Percentiles rank a stretch among this genome's conserved stretches.
These are phyloP conservation scores for Nannizzia gypsea DNA, from an alignment of 2,329 filamentous ascomycete genomes.

Conservation along the genomic window DNA sequence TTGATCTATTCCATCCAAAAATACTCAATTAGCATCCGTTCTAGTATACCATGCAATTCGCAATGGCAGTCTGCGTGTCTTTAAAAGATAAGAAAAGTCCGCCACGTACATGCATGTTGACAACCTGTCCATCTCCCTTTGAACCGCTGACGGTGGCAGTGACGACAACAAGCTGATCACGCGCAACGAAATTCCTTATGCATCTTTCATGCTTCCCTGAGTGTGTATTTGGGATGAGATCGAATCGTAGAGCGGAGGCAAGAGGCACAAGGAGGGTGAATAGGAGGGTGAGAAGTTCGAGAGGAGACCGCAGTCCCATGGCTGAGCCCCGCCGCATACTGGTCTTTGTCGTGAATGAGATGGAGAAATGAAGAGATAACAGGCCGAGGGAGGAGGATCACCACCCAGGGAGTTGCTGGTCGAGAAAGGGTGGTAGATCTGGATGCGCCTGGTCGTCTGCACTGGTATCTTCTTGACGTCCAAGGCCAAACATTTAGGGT, in stretches of 20 bases:
- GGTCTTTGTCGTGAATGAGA: neutral
- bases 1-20: slow-evolving; percentile 54
- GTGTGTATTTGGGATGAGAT: slow-evolving; percentile 60
- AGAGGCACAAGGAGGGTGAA: slow-evolving; percentile 8
- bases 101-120: slow-evolving; percentile 78
- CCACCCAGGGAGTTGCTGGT: neutral
- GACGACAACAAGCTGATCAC: slow-evolving; percentile 88
- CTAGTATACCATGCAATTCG: neutral
- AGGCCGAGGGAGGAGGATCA: neutral
- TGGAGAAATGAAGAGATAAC: neutral
- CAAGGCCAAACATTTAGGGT: neutral
- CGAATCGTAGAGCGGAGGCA: slow-evolving; percentile 70
- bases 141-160: slow-evolving; percentile 77
- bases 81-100: neutral
- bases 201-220: slow-evolving; percentile 64
- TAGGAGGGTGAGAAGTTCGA: slow-evolving; percentile 10
- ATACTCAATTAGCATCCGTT: slow-evolving; percentile 28
- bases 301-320: slow-evolving; percentile 7
- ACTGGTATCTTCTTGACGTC: neutral
- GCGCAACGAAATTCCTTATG: slow-evolving; percentile 88
- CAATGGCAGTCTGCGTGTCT: neutral
- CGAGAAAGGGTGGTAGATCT: neutral
- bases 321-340: slow-evolving; percentile 5
- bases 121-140: slow-evolving; percentile 79
- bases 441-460: neutral